Conservation (phyloP, 2,329 filamentous ascomycete genomes). For the Trichoderma atroviride region DNA sequence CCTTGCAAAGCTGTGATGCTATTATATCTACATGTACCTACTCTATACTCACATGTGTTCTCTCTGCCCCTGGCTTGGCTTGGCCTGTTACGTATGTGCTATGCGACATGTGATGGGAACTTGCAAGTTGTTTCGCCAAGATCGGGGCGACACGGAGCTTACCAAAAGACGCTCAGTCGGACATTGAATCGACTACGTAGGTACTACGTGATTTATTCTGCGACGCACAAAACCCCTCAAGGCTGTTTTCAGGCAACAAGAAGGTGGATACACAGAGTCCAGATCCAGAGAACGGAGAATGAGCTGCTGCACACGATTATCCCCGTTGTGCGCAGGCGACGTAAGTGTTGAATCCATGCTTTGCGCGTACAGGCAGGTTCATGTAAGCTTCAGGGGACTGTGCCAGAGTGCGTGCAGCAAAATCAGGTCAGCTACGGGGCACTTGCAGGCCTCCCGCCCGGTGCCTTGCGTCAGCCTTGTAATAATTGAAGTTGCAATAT, state of each 20-base stretch:
- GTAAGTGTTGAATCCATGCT: neutral
- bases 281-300: neutral
- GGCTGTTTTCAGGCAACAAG: neutral
- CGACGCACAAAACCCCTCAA: conserved; percentile 2
- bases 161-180: neutral
- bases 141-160: conserved; percentile 3
- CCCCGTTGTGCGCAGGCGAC: neutral
- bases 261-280: neutral
- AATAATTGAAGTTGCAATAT: neutral
- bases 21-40: neutral
- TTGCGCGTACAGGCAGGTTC: neutral
- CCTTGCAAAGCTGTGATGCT: neutral
- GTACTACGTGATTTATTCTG: neutral
- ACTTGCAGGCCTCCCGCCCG: neutral
- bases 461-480: neutral
- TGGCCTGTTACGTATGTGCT: neutral
- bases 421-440: neutral
- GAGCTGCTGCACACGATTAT: neutral
- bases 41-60: neutral
- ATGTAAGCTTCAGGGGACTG: conserved; percentile 10
- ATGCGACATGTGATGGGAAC: neutral
- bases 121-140: neutral
- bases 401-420: conserved; percentile 11
- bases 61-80: neutral
- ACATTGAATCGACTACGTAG: neutral